phyloP scores from a whole-genome alignment of 495 filamentous ascomycete species.

The Jackrogersella multiformis region DNA sequence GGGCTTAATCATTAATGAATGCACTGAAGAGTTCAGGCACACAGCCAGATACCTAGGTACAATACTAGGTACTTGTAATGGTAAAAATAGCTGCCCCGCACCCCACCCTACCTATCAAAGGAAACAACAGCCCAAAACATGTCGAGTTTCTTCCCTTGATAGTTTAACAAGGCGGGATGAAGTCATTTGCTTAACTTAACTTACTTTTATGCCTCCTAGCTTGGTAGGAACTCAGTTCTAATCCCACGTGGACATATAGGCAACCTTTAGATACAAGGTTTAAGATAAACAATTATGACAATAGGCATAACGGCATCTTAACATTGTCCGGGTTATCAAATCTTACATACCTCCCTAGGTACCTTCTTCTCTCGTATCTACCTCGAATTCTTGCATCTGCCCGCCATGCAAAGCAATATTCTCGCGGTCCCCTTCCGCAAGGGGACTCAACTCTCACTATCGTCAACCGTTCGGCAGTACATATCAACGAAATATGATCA shows the following conservation, averaged over 20 bases:
- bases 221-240: no score
- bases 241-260: neutral
- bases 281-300: neutral
- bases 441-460: constrained; percentile 78
- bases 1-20: neutral
- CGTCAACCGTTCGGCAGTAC: constrained; percentile 88
- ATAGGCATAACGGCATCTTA: neutral
- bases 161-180: constrained; percentile 18
- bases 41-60: neutral
- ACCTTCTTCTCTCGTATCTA: neutral
- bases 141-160: constrained; percentile 14
- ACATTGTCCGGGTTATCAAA: neutral
- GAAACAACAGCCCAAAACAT: constrained; percentile 16
- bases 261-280: neutral
- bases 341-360: neutral
- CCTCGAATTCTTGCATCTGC: neutral
- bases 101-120: constrained; percentile 40
- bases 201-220: no score
- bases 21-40: constrained; percentile 8
- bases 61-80: neutral
- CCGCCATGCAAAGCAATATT: constrained; percentile 54
- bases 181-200: constrained; percentile 22
- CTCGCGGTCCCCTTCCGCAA: constrained; percentile 84
- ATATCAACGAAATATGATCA: constrained; percentile 99
- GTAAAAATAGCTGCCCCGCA: constrained; percentile 26